Evolutionary conservation across 352 stramenopile species (phyloP), one percentile per base, ranked within the genome.

Genomic region (Phytopythium mirpurense): DNA sequence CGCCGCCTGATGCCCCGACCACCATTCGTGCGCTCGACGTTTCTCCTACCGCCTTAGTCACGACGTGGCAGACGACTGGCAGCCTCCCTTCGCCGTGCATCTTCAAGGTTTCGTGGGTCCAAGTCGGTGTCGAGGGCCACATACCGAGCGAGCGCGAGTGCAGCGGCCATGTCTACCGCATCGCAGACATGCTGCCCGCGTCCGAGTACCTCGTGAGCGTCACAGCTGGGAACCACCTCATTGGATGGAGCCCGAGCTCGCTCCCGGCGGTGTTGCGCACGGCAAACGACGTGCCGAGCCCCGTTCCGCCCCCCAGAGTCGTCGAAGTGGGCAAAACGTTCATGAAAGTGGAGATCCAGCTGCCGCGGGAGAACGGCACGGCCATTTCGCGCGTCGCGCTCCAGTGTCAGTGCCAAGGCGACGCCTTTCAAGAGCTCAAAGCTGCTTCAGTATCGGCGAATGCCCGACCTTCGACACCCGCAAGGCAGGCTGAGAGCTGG

Each of bases 221-320:
- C 1, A 68, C 78, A 34, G 68, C 72, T 1, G 72, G 72, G 7
- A 84, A 83, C 27, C 63, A 65, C 54, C 65, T 55, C 0, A 57
- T 78, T 16, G 75, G 75, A 0, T 82, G 72, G 75, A 82, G 75
- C 44, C 36, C 38, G 4, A 60, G 37, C 23, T 80, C 67, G 2
- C 32, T 57, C 0, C 5, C 54, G 2, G 31, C 63, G 3, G 12
- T 59, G 2, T 56, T 76, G 24, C 59, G 67, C 35, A 86, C 75
- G 0, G 60, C 71, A n/a, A 61, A 67, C 41, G 67, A 76, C 19
- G 62, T 71, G 0, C 70, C 75, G 4, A 80, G 75, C 18, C 62
- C 68, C 14, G 73, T 83, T 45, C 50, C 53, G 4, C 62, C 70
- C 6, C 72, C 72, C 2, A 56, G 14, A 5, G 64, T 86, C 56